Evolutionary conservation across 1,139 yeast genomes (phyloP).

Genomic region (Blastobotrys buckinghamii): DNA sequence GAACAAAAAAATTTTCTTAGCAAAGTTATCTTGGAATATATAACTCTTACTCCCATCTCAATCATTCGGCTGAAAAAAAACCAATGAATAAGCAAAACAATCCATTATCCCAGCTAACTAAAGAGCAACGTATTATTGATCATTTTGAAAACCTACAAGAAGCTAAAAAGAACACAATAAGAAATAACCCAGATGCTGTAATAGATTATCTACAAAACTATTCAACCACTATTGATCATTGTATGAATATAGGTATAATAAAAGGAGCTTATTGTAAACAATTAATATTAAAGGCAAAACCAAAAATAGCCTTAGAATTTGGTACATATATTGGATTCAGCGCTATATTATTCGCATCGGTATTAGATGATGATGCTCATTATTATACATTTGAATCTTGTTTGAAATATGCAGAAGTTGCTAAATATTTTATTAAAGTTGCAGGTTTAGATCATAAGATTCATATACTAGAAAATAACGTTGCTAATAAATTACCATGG

Average conservation of each 20-base stretch:
- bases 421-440: slow-evolving; percentile 15
- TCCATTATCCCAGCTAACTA: background rate
- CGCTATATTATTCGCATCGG: slow-evolving; percentile 18
- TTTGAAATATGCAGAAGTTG: slow-evolving; percentile 19
- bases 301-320: slow-evolving; percentile 7
- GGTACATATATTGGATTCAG: slow-evolving; percentile 17
- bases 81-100: no score
- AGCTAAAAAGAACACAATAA: background rate
- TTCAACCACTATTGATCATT: background rate
- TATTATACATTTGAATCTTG: slow-evolving; percentile 17
- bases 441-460: slow-evolving; percentile 20
- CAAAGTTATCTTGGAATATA: no score
- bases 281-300: background rate
- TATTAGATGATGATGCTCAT: slow-evolving; percentile 18
- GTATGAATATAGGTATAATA: slow-evolving; percentile 9
- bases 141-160: background rate
- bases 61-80: no score
- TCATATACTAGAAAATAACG: slow-evolving; percentile 20
- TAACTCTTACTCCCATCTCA: no score
- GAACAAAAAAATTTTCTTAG: no score
- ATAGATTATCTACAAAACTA: background rate
- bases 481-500: slow-evolving; percentile 14
- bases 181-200: background rate
- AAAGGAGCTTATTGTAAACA: slow-evolving; percentile 3
- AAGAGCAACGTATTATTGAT: background rate